Conservation (phyloP, 495 filamentous ascomycete genomes). For the Bacidia gigantensis region DNA sequence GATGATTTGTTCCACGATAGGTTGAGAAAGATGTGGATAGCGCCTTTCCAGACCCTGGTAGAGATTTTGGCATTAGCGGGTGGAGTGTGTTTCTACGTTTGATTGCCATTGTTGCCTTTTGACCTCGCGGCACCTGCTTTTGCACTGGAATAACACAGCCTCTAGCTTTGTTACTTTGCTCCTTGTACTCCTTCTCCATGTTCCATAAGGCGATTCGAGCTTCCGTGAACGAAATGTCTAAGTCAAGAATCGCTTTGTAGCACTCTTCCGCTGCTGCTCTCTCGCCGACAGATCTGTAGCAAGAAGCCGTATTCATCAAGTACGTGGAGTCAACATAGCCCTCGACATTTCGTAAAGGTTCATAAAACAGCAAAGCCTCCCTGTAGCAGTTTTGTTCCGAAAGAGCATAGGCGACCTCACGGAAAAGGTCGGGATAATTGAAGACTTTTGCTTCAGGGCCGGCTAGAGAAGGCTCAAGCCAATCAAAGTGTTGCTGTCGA, state of each 20-base stretch:
- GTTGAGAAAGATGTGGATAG: neutral
- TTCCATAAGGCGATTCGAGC: constrained; percentile 63
- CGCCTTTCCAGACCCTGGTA: neutral
- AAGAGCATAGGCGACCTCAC: constrained; percentile 57
- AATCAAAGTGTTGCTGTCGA: constrained; percentile 44
- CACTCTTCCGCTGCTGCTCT: constrained; percentile 57
- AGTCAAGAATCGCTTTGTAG: constrained; percentile 55
- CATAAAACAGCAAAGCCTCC: constrained; percentile 63
- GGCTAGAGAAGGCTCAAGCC: constrained; percentile 45
- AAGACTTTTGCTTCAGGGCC: constrained; percentile 36
- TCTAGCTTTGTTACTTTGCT: constrained; percentile 22
- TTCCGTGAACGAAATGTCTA: constrained; percentile 53
- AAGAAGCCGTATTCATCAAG: constrained; percentile 59
- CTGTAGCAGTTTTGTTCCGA: constrained; percentile 38
- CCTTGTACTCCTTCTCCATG: constrained; percentile 58
- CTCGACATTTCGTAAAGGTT: constrained; percentile 45
- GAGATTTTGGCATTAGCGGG: neutral
- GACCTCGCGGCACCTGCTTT: neutral
- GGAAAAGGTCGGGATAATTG: constrained; percentile 62
- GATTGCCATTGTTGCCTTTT: neutral
- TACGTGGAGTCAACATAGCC: constrained; percentile 46
- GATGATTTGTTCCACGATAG: constrained; percentile 26
- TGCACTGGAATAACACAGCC: neutral
- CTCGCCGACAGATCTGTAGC: constrained; percentile 48
- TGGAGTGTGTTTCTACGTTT: neutral